phyloP scores from a whole-genome alignment of 495 filamentous ascomycete species.

The Parachaetomium inaequale region DNA sequence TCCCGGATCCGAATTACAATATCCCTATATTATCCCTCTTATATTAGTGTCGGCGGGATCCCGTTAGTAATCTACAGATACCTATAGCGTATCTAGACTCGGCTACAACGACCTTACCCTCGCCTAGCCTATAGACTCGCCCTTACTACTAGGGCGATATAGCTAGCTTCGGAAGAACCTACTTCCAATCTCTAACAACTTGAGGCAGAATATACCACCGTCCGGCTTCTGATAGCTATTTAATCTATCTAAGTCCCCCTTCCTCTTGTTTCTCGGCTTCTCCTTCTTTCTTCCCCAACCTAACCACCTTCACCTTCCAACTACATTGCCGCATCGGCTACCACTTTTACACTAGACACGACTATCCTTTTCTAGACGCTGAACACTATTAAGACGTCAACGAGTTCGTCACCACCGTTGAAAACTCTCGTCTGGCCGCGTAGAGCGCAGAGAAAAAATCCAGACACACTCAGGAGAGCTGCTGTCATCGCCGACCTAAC shows the following conservation, averaged over 20 bases:
- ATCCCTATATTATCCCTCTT: no score
- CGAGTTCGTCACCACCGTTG: neutral
- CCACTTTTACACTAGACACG: neutral
- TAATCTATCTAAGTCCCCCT: neutral
- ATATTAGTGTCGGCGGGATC: no score
- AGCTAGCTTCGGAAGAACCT: conserved; percentile 7
- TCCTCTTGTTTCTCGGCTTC: conserved; percentile 7
- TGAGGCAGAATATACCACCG: conserved; percentile 4
- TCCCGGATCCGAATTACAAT: no score
- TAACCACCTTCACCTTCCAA: neutral
- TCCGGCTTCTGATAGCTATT: conserved; percentile 3
- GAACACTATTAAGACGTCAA: conserved; percentile 7
- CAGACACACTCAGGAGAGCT: conserved; percentile 1
- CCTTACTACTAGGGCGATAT: neutral
- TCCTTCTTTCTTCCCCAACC: conserved; percentile 2
- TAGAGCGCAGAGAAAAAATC: neutral
- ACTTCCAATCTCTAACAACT: conserved; percentile 5
- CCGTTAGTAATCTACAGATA: no score
- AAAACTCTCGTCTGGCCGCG: neutral
- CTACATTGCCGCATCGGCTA: conserved; percentile 2
- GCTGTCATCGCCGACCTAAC: conserved; percentile 1
- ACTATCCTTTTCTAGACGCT: no score
- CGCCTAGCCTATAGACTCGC: neutral
- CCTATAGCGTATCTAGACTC: no score
- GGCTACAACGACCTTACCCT: neutral